Base-by-base conservation (phyloP, 2,329 filamentous ascomycete genomes). In the Apiospora kogelbergensis region DNA sequence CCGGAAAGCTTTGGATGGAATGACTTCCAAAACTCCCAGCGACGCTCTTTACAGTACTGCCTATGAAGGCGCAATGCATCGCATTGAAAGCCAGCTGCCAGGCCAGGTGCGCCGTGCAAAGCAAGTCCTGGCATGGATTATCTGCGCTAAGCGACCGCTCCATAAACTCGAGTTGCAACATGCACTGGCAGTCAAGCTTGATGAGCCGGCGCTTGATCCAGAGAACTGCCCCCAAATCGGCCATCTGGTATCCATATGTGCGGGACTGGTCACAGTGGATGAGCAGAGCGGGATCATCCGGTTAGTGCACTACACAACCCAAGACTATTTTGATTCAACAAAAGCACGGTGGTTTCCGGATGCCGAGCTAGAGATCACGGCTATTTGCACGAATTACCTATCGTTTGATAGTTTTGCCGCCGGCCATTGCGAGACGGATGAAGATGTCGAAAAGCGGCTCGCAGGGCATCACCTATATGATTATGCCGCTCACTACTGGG, bases 251-350 rank as follows among this genome's bases (percentile, higher is more conserved):
- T 78, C 78, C 2, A 73, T 75, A 0, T 84, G 81, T 67, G 77
- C 77, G 33, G 81, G 82, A 1, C 66, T 85, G 13, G 78, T 84
- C 2, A 79, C 76, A 0, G 57, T 82, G 5, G 80, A 84, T 40
- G 69, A 80, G 42, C 71, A 80, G 42, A 83, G 76, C 65, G 65
- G 73, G 11, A 74, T 79, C n/a, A 73, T 84, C 33, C 77, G 80
- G 3, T 69, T 84, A 0, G 81, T 83, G 3, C 83, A 85, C 68
- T 82, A 82, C 68, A 84, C 83, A 0, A 76, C 81, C 0, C 80
- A 84, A 57, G 78, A 84, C 53, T 85, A 83, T 71, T 79, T 85
- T 64, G 74, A 81, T 46, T 64, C 70, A 24, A 79, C 71, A 2
- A 67, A 69, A 13, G 41, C 22, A 0, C 37, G 63, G 4, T 81